Evolutionary conservation across 495 filamentous ascomycete genomes (phyloP), one percentile per base, ranked within the genome.

Genomic region (Daldinia bambusicola): DNA sequence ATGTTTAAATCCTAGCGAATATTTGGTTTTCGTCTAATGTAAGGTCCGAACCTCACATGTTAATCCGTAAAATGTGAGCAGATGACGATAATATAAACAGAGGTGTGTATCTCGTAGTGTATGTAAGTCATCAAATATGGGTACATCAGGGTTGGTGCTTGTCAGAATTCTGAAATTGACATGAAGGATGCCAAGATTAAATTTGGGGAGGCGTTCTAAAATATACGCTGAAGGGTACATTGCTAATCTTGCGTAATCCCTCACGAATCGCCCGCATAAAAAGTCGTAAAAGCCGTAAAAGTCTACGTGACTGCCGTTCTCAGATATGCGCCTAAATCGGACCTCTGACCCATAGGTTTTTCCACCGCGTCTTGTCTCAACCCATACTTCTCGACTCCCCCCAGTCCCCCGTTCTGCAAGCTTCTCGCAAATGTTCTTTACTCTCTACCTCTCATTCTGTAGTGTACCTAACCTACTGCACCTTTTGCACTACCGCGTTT

Each of bases 291-390:
- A n/a, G n/a, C n/a, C n/a, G n/a, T n/a, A n/a, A n/a, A 68, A 65
- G 50, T 52, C 14, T 59, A 66, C 72, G 43, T 71, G 18, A 13
- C n/a, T 37, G 1, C 32, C 69, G 63, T 77, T 69, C 75, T 77
- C 65, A 77, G 48, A 76, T 76, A 58, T 77, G 66, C 75, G 70
- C 73, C 66, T 65, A 72, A 45, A 70, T 67, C 71, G 62, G 63
- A 70, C 67, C 58, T 67, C 45, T 66, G 71, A 70, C 66, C 71
- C 61, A 66, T 38, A 60, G 26, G 59, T 55, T 69, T 69, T 72
- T 65, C 66, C 55, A 66, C 41, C 50, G 70, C 55, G 65, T 43
- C 66, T 65, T 65, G 70, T 65, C 61, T 66, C 51, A 73, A 63
- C 70, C 66, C 61, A 66, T 57, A 69, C 66, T 66, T 66, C 34